Conservation (phyloP, 192 early-diverging fungal genomes). For the Helicostylum pulchrum region DNA sequence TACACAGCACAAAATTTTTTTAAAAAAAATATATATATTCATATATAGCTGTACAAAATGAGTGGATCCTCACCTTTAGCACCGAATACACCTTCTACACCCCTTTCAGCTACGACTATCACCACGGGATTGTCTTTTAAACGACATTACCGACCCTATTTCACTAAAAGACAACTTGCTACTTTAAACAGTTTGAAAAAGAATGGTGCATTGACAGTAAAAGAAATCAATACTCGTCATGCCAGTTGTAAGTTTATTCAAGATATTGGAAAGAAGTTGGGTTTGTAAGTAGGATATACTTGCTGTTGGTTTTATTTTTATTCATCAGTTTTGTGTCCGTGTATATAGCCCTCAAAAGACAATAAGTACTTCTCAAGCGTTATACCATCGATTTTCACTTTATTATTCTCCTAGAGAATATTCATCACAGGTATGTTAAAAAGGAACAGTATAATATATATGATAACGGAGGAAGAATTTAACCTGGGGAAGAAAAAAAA, state of each 20-base stretch:
- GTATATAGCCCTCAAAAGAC: slow-evolving; percentile 53
- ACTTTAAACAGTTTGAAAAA: slow-evolving; percentile 18
- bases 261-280: slow-evolving; percentile 49
- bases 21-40: no score
- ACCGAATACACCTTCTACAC: slow-evolving; percentile 7
- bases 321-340: not conserved
- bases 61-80: slow-evolving; percentile 15
- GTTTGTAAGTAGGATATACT: slow-evolving; percentile 46
- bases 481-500: no score
- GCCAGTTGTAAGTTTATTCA: slow-evolving; percentile 49
- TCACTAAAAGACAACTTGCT: slow-evolving; percentile 26
- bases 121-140: slow-evolving; percentile 16
- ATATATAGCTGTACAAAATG: slow-evolving; percentile 8
- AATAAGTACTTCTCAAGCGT: slow-evolving; percentile 53
- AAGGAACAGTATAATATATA: slow-evolving; percentile 2
- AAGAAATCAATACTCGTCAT: slow-evolving; percentile 22
- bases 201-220: slow-evolving; percentile 14
- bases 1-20: not conserved
- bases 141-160: slow-evolving; percentile 24
- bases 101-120: slow-evolving; percentile 10
- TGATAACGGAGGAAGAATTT: not conserved
- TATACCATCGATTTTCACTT: slow-evolving; percentile 55
- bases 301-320: not conserved
- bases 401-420: slow-evolving; percentile 49
- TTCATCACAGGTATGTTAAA: slow-evolving; percentile 38